Evolutionary conservation across 2,329 filamentous ascomycete species (phyloP).

Genomic region (Immersiporthe knoxdaviesiana): DNA sequence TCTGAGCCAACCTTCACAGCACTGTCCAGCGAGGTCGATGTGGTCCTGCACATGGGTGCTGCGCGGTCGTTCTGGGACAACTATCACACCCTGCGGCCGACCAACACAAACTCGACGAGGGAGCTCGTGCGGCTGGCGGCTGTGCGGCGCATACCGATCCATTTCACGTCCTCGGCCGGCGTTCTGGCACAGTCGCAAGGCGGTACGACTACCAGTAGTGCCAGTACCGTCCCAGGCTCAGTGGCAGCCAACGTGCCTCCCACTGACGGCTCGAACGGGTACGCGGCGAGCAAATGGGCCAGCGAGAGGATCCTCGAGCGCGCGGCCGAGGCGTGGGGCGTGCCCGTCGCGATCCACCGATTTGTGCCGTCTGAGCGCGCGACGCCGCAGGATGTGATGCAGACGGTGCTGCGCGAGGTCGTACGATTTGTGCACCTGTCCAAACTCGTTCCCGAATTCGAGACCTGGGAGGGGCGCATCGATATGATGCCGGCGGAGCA

Average conservation of each 20-base stretch:
- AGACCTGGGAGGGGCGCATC: neutral
- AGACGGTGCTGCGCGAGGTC: neutral
- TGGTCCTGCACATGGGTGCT: conserved; percentile 58
- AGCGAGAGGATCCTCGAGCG: conserved; percentile 5
- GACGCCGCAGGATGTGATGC: neutral
- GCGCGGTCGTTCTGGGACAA: conserved; percentile 43
- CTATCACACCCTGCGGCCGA: conserved; percentile 40
- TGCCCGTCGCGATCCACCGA: neutral
- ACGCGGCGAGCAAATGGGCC: conserved; percentile 5
- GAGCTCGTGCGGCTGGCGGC: conserved; percentile 39
- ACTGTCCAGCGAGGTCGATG: conserved; percentile 32
- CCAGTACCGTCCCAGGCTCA: neutral
- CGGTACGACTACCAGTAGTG: neutral
- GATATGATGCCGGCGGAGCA: neutral
- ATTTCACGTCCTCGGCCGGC: conserved; percentile 38
- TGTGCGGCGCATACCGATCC: conserved; percentile 34
- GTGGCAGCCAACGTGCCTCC: neutral
- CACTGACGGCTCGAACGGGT: conserved; percentile 9
- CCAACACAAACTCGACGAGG: conserved; percentile 43
- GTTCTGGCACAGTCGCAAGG: conserved; percentile 17
- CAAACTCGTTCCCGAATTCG: neutral
- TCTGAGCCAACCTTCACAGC: neutral
- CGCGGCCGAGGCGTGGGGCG: neutral
- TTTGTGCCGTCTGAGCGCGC: neutral
- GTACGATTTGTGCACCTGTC: neutral